Percentiles rank a stretch among this genome's conserved stretches.
These are phyloP conservation scores for Jackrogersella multiformis DNA, from an alignment of 495 filamentous ascomycete species.

Conservation along the genomic window DNA sequence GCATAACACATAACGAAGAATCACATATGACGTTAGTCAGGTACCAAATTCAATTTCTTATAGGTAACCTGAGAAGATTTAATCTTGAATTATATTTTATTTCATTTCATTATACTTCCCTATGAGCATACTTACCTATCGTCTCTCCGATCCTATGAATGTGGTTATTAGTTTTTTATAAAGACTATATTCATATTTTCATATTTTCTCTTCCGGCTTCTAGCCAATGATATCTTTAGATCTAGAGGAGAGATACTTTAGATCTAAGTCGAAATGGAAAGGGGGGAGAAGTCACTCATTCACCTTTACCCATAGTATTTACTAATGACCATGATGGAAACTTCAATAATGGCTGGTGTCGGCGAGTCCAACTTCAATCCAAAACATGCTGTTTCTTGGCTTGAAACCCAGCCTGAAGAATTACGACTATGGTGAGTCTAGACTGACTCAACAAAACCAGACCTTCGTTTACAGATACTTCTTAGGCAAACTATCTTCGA, in stretches of 20 bases:
- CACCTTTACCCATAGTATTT: neutral
- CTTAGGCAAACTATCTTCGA: conserved; percentile 44
- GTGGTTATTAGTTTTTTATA: neutral
- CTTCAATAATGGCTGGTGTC: conserved; percentile 28
- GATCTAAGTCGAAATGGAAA: conserved; percentile 3
- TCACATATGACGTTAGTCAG: neutral
- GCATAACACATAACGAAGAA: conserved; percentile 12
- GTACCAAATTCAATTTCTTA: conserved; percentile 5
- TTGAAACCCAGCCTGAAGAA: conserved; percentile 45
- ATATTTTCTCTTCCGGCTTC: neutral
- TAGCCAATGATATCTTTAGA: conserved; percentile 15
- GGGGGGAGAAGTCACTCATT: conserved; percentile 5
- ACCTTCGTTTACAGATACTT: conserved; percentile 3
- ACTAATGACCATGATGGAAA: conserved; percentile 21
- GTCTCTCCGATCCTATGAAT: neutral
- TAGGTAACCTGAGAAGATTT: neutral
- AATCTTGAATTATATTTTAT: conserved; percentile 1
- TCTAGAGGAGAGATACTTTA: conserved; percentile 5
- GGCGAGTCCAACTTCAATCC: conserved; percentile 43
- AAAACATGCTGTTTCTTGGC: conserved; percentile 48
- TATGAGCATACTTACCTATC: neutral
- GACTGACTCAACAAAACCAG: neutral
- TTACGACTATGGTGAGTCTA: conserved; percentile 42
- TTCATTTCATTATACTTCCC: neutral
- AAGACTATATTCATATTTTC: no score